phyloP scores from a whole-genome alignment of 2,329 filamentous ascomycete genomes.

The Cladophialophora bantiana region DNA sequence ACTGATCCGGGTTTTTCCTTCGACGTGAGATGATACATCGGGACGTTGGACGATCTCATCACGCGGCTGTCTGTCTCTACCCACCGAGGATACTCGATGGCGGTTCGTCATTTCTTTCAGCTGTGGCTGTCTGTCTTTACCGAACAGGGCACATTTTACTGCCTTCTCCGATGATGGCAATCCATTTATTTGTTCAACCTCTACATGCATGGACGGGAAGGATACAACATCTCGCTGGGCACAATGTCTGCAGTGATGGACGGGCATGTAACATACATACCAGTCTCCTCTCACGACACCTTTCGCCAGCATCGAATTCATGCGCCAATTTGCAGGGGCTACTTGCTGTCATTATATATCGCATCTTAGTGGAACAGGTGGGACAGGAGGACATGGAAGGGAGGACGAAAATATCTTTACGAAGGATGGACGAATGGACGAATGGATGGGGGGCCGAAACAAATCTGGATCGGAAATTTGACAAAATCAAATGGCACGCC shows the following conservation, averaged over 20 bases:
- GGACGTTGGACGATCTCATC: not conserved
- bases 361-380: not conserved
- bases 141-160: not conserved
- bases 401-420: conserved; percentile 3
- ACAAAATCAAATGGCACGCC: not conserved
- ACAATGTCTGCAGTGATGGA: not conserved
- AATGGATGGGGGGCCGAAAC: not conserved
- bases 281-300: not conserved
- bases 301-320: not conserved
- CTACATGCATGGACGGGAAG: not conserved
- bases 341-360: not conserved
- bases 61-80: conserved; percentile 2
- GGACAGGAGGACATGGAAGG: not conserved
- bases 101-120: not conserved
- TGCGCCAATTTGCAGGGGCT: not conserved
- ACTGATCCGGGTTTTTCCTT: not conserved
- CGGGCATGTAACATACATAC: not conserved
- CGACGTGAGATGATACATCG: not conserved
- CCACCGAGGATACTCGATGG: not conserved
- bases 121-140: conserved; percentile 5
- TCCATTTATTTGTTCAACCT: not conserved
- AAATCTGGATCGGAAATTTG: not conserved
- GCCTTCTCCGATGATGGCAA: not conserved
- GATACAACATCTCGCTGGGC: not conserved
- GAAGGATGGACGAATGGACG: not conserved